Conservation (phyloP, 1,284 basidiomycete species). For the Pterulicium gracile region DNA sequence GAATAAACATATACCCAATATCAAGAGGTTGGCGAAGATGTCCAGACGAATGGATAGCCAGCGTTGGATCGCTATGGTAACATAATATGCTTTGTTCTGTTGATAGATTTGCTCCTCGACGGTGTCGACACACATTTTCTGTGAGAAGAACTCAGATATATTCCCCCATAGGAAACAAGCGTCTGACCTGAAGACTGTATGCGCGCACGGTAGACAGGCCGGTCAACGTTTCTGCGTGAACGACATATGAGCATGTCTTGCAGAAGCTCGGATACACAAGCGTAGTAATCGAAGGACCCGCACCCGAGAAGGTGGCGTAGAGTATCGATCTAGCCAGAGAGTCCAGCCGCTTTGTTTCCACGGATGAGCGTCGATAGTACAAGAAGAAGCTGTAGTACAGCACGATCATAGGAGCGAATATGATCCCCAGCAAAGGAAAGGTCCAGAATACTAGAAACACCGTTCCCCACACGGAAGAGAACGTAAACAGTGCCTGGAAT, state of each 20-base stretch:
- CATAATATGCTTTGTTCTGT: constrained; percentile 72
- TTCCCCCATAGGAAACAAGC: constrained; percentile 24
- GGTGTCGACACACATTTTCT: constrained; percentile 37
- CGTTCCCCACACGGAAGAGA: constrained; percentile 42
- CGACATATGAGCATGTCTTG: too few relatives aligned
- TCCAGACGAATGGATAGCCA: constrained; percentile 55
- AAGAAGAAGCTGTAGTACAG: constrained; percentile 38
- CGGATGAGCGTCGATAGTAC: constrained; percentile 46
- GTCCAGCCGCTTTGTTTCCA: constrained; percentile 65
- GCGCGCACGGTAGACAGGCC: constrained; percentile 41
- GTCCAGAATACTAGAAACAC: constrained; percentile 51
- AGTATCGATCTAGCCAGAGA: constrained; percentile 55
- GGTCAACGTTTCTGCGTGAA: constrained; percentile 31
- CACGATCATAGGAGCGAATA: constrained; percentile 40
- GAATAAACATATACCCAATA: constrained; percentile 63
- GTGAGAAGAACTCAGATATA: constrained; percentile 50
- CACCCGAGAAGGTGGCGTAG: constrained; percentile 43
- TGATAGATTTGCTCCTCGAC: constrained; percentile 52
- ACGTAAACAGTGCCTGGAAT: constrained; percentile 33
- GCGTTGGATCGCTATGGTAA: constrained; percentile 51
- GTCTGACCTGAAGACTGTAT: constrained; percentile 29
- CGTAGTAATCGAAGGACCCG: too few relatives aligned
- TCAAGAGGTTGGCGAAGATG: constrained; percentile 51
- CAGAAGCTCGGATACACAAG: too few relatives aligned
- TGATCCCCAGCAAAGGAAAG: constrained; percentile 51